Evolutionary conservation across 352 stramenopile genomes (phyloP), one percentile per base, ranked within the genome.

Genomic region (Pythium rhizo-oryzae): DNA sequence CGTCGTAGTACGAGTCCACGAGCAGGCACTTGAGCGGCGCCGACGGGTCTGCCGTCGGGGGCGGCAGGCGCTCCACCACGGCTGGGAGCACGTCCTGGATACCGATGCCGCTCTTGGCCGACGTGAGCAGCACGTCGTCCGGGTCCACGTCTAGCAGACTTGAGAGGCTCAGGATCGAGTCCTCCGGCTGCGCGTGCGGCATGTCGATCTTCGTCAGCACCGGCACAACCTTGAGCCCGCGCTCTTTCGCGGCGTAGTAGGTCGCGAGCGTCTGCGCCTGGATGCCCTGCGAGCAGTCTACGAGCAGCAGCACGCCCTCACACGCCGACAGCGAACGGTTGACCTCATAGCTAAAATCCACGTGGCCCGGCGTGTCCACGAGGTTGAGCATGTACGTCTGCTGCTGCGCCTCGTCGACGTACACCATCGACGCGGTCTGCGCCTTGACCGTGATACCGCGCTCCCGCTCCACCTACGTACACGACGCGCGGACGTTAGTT

Each of bases 381-480:
- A 99, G 89, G 74, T 99, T 99, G 1, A 99, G 76, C 51, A 99
- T 77, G 65, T 99, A 99, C 51, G 88, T 89, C 62, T 81, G 69
- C 57, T 70, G 81, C 58, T 54, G 89, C 44, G 41, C 68, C 4
- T 72, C 30, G 70, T 92, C 76, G 16, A 76, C 64, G 74, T 99
- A 98, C 37, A 99, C 75, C 96, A 99, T 99, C 8, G 93, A 98
- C 16, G 97, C 97, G 12, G 97, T 99, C 59, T 98, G 96, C 9
- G 97, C 97, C 79, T 99, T 99, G 19, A 99, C 97, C 0, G 98
- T 99, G 67, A 99, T 99, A 21, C 98, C 98, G 30, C 98, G 93
- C 76, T 99, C 96, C 37, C 94, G 79, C 78, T 99, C 98, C 4
- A 99, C 96, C 61, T 96, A 61, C 19, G 35, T 16, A n/a, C n/a